These are phyloP conservation scores for Oropetium thomaeum DNA, from an alignment of 176 grass and related monocot species.

Conservation along the genomic window DNA sequence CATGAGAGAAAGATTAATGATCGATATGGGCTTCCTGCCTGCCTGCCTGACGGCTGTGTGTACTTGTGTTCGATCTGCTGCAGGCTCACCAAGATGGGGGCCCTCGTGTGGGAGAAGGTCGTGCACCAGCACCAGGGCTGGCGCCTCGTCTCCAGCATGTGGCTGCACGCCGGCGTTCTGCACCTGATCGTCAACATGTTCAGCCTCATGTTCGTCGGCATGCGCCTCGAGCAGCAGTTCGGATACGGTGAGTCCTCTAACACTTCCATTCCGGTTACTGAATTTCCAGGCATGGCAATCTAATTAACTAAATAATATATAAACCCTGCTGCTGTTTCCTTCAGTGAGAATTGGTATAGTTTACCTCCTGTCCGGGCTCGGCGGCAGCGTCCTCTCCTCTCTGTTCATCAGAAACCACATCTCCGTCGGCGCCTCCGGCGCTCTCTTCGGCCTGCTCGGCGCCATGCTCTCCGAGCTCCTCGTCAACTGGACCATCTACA, in stretches of 20 bases:
- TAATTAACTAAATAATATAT: too few relatives aligned
- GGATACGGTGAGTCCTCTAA: conserved; percentile 39
- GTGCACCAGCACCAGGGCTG: conserved; percentile 81
- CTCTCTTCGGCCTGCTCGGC: conserved; percentile 89
- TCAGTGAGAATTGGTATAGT: conserved; percentile 69
- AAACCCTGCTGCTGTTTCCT: not conserved
- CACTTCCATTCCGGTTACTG: not conserved
- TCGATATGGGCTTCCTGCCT: not conserved
- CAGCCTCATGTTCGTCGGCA: conserved; percentile 81
- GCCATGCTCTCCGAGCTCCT: conserved; percentile 92
- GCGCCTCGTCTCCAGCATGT: conserved; percentile 76
- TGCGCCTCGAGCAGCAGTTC: conserved; percentile 95
- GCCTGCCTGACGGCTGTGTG: conserved; percentile 19
- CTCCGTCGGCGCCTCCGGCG: conserved; percentile 89
- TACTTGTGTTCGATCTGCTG: not conserved
- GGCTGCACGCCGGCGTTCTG: conserved; percentile 79
- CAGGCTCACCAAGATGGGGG: conserved; percentile 87
- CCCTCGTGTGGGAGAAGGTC: conserved; percentile 77
- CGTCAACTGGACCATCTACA: conserved; percentile 96
- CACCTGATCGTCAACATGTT: conserved; percentile 92
- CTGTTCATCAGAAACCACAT: conserved; percentile 74
- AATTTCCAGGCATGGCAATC: too few relatives aligned
- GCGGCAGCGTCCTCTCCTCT: conserved; percentile 73
- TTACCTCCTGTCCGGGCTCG: conserved; percentile 77
- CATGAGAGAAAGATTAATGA: not conserved